These are phyloP conservation scores for Penicillium sp. DNA, from an alignment of 2,329 filamentous ascomycete genomes.

Conservation along the genomic window DNA sequence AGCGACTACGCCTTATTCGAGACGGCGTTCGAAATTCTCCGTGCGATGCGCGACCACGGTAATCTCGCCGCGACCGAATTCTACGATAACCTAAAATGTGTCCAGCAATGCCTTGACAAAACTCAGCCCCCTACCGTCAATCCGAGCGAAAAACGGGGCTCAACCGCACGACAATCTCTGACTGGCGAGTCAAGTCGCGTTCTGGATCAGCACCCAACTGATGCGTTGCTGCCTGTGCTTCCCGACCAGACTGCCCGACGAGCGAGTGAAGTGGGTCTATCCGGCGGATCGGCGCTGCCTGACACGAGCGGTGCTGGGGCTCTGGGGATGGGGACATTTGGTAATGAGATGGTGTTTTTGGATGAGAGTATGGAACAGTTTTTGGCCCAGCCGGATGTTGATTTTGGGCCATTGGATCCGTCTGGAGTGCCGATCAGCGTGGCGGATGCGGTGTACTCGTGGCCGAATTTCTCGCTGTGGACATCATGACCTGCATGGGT, in stretches of 20 bases:
- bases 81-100: conserved; percentile 33
- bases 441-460: conserved; percentile 27
- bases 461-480: conserved; percentile 29
- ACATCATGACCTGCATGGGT: conserved; percentile 20
- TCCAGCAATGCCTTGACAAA: conserved; percentile 23
- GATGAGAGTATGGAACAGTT: conserved; percentile 32
- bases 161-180: not conserved
- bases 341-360: conserved; percentile 25
- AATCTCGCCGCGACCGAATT: conserved; percentile 41
- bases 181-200: conserved; percentile 3
- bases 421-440: conserved; percentile 24
- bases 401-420: conserved; percentile 24
- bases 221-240: not conserved
- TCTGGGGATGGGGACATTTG: no score
- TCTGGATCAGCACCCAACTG: not conserved
- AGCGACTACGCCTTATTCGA: conserved; percentile 35
- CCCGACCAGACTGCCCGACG: not conserved
- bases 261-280: conserved; percentile 4
- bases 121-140: not conserved
- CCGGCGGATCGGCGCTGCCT: conserved; percentile 5
- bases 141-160: not conserved
- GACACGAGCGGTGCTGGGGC: conserved; percentile 11
- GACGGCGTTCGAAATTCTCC: conserved; percentile 35
- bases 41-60: conserved; percentile 36
- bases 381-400: conserved; percentile 24